Conservation (phyloP, 768 basidiomycete species). For the Coprinellus micaceus region DNA sequence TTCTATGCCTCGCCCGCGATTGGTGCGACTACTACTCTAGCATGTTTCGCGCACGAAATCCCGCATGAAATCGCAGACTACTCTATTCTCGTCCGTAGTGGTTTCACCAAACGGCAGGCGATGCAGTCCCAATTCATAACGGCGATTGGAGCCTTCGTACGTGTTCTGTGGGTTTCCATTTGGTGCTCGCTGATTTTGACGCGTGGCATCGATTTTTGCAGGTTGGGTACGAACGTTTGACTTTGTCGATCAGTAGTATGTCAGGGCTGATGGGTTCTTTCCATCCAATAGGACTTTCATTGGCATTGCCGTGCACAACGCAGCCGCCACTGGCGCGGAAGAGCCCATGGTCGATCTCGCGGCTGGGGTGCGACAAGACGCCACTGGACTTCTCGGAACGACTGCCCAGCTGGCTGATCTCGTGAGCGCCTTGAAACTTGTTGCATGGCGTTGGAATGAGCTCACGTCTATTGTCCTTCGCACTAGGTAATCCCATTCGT, state of each 20-base stretch:
- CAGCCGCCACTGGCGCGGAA: constrained; percentile 49
- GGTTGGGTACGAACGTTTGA: constrained; percentile 39
- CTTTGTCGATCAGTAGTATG: constrained; percentile 6
- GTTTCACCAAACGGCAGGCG: constrained; percentile 86
- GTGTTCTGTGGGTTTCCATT: constrained; percentile 29
- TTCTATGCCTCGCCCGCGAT: constrained; percentile 95
- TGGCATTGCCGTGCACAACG: constrained; percentile 80
- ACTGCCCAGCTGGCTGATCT: constrained; percentile 76
- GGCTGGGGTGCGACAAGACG: constrained; percentile 72
- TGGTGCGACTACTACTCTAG: constrained; percentile 91
- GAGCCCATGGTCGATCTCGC: constrained; percentile 56
- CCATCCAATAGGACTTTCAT: constrained; percentile 66
- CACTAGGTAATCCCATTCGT: constrained; percentile 83
- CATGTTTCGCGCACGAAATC: constrained; percentile 93
- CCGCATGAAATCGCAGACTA: constrained; percentile 98
- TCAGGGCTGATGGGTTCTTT: constrained; percentile 17
- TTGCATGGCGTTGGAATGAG: neutral
- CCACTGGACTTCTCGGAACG: constrained; percentile 78
- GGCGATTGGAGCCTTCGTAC: constrained; percentile 87
- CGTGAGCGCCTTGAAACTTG: constrained; percentile 42
- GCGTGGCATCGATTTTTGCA: constrained; percentile 17
- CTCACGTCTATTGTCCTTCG: constrained; percentile 5
- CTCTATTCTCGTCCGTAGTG: constrained; percentile 86
- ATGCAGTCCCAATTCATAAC: constrained; percentile 94
- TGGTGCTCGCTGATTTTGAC: neutral